Evolutionary conservation across 2,329 filamentous ascomycete genomes (phyloP).

Genomic region (Beauveria pseudobassiana): DNA sequence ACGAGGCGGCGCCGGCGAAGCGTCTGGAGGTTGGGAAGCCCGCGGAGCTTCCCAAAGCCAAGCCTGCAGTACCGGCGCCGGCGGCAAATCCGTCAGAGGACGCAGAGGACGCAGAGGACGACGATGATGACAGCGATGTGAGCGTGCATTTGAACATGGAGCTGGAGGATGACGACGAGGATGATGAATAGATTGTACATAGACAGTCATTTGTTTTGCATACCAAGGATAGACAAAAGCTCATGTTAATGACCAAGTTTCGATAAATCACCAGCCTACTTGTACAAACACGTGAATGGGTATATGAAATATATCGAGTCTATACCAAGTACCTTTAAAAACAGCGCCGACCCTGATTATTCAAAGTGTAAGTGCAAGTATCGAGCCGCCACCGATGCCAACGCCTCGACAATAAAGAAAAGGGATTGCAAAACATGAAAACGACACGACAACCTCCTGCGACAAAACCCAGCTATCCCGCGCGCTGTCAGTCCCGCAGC

Average conservation of each 20-base stretch:
- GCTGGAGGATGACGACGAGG: slow-evolving; percentile 43
- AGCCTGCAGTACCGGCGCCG: slow-evolving; percentile 11
- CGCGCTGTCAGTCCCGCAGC: slow-evolving; percentile 62
- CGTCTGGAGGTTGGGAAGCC: slow-evolving; percentile 31
- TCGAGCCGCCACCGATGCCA: neutral
- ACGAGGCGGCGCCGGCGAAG: slow-evolving; percentile 28
- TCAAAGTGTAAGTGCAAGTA: neutral
- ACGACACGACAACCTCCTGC: neutral
- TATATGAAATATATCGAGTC: neutral
- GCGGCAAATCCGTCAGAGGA: slow-evolving; percentile 16
- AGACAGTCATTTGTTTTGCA: neutral
- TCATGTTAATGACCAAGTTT: neutral
- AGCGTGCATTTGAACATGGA: slow-evolving; percentile 55
- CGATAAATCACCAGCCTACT: neutral
- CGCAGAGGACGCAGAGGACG: slow-evolving; percentile 20
- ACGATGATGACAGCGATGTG: slow-evolving; percentile 42
- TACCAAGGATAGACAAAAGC: slow-evolving; percentile 4
- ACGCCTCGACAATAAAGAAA: neutral
- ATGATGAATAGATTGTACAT: neutral
- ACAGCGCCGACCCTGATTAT: neutral
- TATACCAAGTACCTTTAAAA: neutral
- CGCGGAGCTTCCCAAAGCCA: slow-evolving; percentile 16
- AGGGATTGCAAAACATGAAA: neutral
- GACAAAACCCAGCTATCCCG: neutral
- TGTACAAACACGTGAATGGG: neutral